These are phyloP conservation scores for Wickerhamiella lipophila DNA, from an alignment of 805 yeast species.

Conservation along the genomic window DNA sequence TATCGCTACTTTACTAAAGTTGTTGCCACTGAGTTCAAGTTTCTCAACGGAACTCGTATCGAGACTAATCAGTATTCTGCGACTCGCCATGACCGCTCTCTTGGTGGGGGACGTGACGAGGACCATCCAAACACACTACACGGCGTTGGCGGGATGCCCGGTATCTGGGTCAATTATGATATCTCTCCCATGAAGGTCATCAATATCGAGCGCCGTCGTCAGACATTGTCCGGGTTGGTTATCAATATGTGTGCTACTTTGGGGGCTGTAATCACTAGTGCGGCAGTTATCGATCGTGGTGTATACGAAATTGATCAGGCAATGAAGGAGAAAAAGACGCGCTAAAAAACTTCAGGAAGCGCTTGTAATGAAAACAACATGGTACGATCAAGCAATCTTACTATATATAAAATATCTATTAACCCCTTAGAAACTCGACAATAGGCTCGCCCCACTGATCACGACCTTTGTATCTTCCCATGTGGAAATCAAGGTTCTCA, in stretches of 20 bases:
- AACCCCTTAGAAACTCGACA: constrained; percentile 11
- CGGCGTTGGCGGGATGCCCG: constrained; percentile 80
- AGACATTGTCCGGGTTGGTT: constrained; percentile 20
- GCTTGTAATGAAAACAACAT: too few species aligned
- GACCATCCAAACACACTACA: constrained; percentile 73
- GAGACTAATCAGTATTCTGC: constrained; percentile 88
- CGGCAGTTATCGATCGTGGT: constrained; percentile 74
- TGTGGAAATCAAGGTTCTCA: constrained; percentile 28
- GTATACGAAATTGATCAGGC: constrained; percentile 82
- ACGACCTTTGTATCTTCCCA: constrained; percentile 19
- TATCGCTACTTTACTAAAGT: constrained; percentile 76
- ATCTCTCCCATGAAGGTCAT: constrained; percentile 87
- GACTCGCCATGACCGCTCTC: constrained; percentile 76
- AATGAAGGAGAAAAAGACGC: constrained; percentile 14
- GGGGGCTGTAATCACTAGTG: constrained; percentile 90
- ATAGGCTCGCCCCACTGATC: constrained; percentile 20
- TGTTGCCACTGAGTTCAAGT: constrained; percentile 78
- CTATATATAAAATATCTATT: not conserved
- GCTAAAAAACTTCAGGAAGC: not conserved
- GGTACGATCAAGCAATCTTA: too few species aligned
- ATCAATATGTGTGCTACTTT: constrained; percentile 61
- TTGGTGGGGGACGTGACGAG: constrained; percentile 74
- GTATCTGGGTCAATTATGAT: constrained; percentile 75
- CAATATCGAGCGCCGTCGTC: constrained; percentile 50
- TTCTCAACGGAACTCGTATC: constrained; percentile 37